Base-by-base conservation (phyloP, 805 yeast genomes). In the Kazachstania kunashirensis region DNA sequence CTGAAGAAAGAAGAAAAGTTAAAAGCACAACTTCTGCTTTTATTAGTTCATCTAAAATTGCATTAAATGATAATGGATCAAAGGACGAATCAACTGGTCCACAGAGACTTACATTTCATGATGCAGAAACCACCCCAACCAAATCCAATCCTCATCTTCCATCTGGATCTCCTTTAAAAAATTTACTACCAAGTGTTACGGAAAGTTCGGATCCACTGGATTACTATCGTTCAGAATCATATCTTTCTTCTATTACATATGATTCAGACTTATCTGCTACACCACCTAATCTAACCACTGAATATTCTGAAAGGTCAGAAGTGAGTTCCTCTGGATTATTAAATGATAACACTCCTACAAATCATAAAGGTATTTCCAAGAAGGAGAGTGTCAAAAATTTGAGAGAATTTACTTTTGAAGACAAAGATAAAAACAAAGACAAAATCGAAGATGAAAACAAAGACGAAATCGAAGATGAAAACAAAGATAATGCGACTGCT, bases 211-310 rank as follows among this genome's bases (percentile, higher is more conserved):
- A 23, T 16, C 41, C 37, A 17, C 11, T 16, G 12, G 38, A 35
- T 29, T 29, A 33, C 13, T 33, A 37, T 15, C 42, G 36, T 12
- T 21, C 24, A 2, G 32, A 36, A 17, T 48, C 52, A 10, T 24
- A 31, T 10, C 64, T 65, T 40, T 77, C 82, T 1, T 76, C 75
- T 46, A 45, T 75, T 33, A 72, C 79, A 27, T 77, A 77, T 43
- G 81, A 77, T 49, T 75, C 82, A 1, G 71, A 69, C 1, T 59
- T 70, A 29, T 72, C 79, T 7, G 31, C 37, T 6, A 33, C 32
- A 5, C 34, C 39, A 7, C 23, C 33, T 12, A 20, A 23, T 10
- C n/a, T 27, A 24, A 33, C 24, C 10, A 24, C n/a, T n/a, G 24
- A n/a, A 11, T 14, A 12, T 17, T 24, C 29, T 17, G 24, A 17